A percentile compares a stretch with the other conserved stretches of the same genome.
Evolutionary conservation across 352 stramenopile genomes (phyloP).

Genomic region (Phytophthora foliorum): DNA sequence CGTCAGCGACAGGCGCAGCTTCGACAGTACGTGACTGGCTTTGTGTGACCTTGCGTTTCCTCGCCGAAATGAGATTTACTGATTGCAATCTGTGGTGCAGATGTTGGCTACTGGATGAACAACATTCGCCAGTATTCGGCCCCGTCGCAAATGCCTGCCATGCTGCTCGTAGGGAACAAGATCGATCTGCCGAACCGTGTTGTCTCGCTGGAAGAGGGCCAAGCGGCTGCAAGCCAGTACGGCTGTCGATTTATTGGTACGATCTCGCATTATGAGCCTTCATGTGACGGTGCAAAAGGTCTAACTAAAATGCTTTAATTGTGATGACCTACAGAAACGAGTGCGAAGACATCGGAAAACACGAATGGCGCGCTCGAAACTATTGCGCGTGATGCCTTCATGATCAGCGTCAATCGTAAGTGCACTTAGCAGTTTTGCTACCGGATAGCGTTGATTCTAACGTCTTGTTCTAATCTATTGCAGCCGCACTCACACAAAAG

Average conservation of each 20-base stretch:
- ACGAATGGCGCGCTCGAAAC: slow-evolving; percentile 89
- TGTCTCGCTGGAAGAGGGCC: slow-evolving; percentile 80
- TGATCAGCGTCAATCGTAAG: slow-evolving; percentile 90
- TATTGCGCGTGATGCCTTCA: slow-evolving; percentile 85
- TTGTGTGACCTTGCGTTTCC: neutral
- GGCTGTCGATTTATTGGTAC: slow-evolving; percentile 90
- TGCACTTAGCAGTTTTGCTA: slow-evolving; percentile 19
- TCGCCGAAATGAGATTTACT: slow-evolving; percentile 15
- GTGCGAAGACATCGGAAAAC: slow-evolving; percentile 90
- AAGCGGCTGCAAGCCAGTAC: slow-evolving; percentile 85
- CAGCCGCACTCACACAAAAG: slow-evolving; percentile 82
- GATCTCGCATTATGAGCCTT: neutral
- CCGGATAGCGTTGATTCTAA: slow-evolving; percentile 15
- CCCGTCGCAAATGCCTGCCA: slow-evolving; percentile 74
- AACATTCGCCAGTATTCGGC: slow-evolving; percentile 94
- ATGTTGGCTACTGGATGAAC: slow-evolving; percentile 97
- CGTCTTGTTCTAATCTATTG: slow-evolving; percentile 17
- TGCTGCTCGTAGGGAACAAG: slow-evolving; percentile 94
- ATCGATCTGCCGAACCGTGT: slow-evolving; percentile 91
- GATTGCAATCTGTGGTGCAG: slow-evolving; percentile 43
- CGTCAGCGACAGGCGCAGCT: slow-evolving; percentile 92
- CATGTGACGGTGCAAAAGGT: neutral
- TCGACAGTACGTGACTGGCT: slow-evolving; percentile 84
- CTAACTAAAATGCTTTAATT: slow-evolving; percentile 19
- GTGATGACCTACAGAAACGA: slow-evolving; percentile 73